phyloP scores from a whole-genome alignment of 371 early-diverging fungal genomes.

The Rhizopus stolonifer region DNA sequence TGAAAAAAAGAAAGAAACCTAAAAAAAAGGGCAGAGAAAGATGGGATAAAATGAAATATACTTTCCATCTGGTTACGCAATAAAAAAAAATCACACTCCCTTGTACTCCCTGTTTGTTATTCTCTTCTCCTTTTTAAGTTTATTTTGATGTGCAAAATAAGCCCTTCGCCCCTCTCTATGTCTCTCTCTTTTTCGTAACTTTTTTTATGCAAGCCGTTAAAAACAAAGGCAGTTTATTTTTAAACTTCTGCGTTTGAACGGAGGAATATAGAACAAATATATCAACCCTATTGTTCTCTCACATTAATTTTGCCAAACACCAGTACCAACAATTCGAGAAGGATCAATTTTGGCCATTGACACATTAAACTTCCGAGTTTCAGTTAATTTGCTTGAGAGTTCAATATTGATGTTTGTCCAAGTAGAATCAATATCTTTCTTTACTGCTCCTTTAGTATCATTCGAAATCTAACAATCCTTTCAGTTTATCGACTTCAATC shows the following conservation, averaged over 20 bases:
- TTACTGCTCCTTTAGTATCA: conserved; percentile 19
- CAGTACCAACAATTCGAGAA: conserved; percentile 19
- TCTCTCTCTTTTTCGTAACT: too few species aligned
- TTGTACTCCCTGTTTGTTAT: too few species aligned
- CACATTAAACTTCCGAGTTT: conserved; percentile 10
- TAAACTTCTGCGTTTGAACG: background rate
- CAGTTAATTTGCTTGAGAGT: conserved; percentile 2
- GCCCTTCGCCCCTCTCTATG: too few species aligned
- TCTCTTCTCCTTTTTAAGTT: background rate
- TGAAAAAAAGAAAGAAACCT: background rate
- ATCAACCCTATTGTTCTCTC: background rate
- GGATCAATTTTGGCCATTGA: conserved; percentile 30
- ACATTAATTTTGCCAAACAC: background rate
- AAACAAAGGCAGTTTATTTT: too few species aligned
- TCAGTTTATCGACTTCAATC: background rate
- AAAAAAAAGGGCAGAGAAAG: background rate
- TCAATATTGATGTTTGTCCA: conserved; percentile 16
- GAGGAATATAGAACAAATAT: conserved; percentile 14
- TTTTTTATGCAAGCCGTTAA: too few species aligned
- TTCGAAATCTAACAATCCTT: conserved; percentile 21
- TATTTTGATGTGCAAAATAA: background rate
- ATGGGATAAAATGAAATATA: conserved; percentile 1
- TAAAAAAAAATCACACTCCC: background rate
- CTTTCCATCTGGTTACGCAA: too few species aligned
- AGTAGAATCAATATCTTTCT: conserved; percentile 19